Percentiles rank a stretch among this genome's conserved stretches.
Conservation (phyloP, 169 alveolate genomes). For the Cryptosporidium ryanae region DNA sequence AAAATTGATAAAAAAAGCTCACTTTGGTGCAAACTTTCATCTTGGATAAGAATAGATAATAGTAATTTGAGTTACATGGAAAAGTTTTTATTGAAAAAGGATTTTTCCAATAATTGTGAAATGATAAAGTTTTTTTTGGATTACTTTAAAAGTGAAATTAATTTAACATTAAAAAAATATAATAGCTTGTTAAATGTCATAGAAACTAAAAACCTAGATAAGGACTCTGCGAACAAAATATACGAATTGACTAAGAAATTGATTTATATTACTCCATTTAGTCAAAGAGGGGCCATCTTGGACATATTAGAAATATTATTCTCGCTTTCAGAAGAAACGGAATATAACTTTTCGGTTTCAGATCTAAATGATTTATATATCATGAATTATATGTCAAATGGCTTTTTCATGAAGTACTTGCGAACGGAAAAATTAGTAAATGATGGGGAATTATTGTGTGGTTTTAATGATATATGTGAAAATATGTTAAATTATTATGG, state of each 20-base stretch:
- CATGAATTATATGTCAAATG: background rate
- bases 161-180: constrained; percentile 1
- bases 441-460: no score
- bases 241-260: background rate
- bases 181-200: background rate
- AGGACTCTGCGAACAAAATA: background rate
- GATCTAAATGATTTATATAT: background rate
- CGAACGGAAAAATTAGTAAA: no score
- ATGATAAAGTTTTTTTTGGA: constrained; percentile 7
- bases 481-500: background rate
- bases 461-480: no score
- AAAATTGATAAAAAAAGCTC: background rate
- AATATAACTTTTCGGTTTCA: background rate
- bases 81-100: background rate
- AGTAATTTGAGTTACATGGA: background rate
- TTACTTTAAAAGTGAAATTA: constrained; percentile 5
- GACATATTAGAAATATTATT: constrained; percentile 10
- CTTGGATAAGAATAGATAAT: constrained; percentile 31
- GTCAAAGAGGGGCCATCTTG: constrained; percentile 4
- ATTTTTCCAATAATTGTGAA: background rate
- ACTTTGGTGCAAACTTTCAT: background rate
- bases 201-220: background rate
- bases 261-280: constrained; percentile 4
- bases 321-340: background rate
- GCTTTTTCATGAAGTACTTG: background rate